phyloP scores from a whole-genome alignment of 2,329 filamentous ascomycete species.

The Trichoderma cornu-damae region DNA sequence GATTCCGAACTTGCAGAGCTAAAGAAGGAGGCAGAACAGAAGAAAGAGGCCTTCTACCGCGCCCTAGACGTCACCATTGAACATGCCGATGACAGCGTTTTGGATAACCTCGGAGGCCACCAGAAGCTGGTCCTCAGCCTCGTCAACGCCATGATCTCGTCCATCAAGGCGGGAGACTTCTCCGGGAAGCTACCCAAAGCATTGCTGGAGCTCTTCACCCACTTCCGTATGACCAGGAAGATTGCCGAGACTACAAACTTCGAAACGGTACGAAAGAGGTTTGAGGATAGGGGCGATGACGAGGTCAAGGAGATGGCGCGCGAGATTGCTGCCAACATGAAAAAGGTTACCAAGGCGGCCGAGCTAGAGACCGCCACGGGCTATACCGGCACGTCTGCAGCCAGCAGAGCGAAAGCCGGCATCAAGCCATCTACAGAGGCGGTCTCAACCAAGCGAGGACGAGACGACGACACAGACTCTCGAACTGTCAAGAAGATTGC shows the following conservation, averaged over 20 bases:
- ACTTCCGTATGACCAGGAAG: constrained; percentile 57
- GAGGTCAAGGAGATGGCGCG: constrained; percentile 58
- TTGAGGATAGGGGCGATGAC: constrained; percentile 60
- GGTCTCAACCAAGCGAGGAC: constrained; percentile 33
- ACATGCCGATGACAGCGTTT: constrained; percentile 50
- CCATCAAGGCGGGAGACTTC: constrained; percentile 49
- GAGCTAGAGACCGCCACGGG: constrained; percentile 35
- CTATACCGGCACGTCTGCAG: constrained; percentile 38
- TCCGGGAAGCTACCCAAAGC: constrained; percentile 50
- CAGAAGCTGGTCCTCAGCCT: constrained; percentile 52
- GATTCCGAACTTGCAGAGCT: constrained; percentile 35
- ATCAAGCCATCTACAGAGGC: constrained; percentile 30
- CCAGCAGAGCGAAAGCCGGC: constrained; percentile 34
- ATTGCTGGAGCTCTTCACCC: constrained; percentile 55
- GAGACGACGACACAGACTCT: constrained; percentile 39
- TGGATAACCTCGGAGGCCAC: constrained; percentile 55
- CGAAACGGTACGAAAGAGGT: constrained; percentile 57
- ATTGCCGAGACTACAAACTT: constrained; percentile 62
- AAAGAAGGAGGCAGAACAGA: constrained; percentile 39
- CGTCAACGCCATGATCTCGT: constrained; percentile 50
- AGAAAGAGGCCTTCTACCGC: constrained; percentile 45
- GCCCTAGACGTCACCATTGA: constrained; percentile 51
- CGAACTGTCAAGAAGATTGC: constrained; percentile 41
- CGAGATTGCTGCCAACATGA: constrained; percentile 48
- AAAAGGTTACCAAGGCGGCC: constrained; percentile 35